Evolutionary conservation across 2,329 filamentous ascomycete species (phyloP).

Genomic region (Diaporthe australafricana): DNA sequence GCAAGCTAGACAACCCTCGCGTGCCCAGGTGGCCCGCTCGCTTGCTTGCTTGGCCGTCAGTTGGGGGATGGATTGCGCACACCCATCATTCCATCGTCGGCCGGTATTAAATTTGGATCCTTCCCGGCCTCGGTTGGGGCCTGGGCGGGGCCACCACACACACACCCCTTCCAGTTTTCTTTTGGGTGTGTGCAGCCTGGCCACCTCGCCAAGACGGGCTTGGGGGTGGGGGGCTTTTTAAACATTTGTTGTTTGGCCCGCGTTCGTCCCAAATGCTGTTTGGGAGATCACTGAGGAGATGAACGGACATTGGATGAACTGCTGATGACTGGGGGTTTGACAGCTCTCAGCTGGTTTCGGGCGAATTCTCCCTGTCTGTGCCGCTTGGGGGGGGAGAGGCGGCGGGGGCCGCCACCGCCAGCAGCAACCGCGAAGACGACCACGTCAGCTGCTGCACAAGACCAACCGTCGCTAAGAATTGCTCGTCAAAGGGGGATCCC

Average conservation of each 20-base stretch:
- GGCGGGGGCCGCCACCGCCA: neutral
- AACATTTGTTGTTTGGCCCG: neutral
- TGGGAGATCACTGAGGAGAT: neutral
- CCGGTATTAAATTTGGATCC: constrained; percentile 27
- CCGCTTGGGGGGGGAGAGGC: neutral
- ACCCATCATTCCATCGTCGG: constrained; percentile 8
- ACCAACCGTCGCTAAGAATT: neutral
- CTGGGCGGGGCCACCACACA: neutral
- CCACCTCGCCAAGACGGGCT: constrained; percentile 5
- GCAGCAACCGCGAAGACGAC: neutral
- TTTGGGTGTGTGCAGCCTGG: neutral
- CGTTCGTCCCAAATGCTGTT: constrained; percentile 18
- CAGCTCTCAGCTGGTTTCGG: neutral
- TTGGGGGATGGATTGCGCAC: neutral
- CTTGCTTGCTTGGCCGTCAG: neutral
- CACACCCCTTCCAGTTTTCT: neutral
- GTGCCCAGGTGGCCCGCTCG: neutral
- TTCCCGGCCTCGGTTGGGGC: neutral
- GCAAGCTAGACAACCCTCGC: constrained; percentile 12
- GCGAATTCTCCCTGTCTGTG: neutral
- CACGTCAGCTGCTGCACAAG: neutral
- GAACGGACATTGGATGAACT: constrained; percentile 17
- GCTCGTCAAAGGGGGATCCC: neutral
- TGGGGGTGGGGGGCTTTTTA: neutral
- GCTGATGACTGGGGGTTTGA: neutral